Conservation (phyloP, 192 early-diverging fungal genomes). For the Mortierella alpina region DNA sequence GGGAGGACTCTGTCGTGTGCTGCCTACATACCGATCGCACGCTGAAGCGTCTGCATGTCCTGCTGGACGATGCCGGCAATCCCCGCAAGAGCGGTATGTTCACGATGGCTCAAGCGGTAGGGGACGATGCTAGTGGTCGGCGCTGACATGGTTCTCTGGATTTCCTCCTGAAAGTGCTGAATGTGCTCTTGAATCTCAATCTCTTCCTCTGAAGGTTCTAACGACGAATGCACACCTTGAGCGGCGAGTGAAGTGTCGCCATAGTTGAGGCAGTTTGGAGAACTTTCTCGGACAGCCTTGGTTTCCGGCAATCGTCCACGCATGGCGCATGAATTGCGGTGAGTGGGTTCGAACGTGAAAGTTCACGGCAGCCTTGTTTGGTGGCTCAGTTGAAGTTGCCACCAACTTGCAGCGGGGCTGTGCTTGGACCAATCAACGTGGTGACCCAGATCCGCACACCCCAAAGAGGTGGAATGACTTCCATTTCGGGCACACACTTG, state of each 20-base stretch:
- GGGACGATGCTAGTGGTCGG: not conserved
- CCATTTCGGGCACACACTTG: not conserved
- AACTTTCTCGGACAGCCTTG: too few relatives aligned
- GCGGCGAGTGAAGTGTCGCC: not conserved
- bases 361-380: not conserved
- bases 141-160: not conserved
- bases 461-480: not conserved
- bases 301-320: constrained; percentile 21
- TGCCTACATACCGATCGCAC: not conserved
- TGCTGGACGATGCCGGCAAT: constrained; percentile 16
- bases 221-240: not conserved
- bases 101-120: not conserved
- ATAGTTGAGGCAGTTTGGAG: not conserved
- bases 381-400: not conserved
- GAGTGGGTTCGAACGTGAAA: not conserved
- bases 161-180: not conserved
- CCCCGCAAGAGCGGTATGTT: not conserved
- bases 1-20: too few relatives aligned
- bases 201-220: constrained; percentile 10
- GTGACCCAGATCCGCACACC: not conserved
- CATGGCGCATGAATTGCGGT: constrained; percentile 3
- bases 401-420: constrained; percentile 1
- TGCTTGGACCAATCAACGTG: constrained; percentile 9
- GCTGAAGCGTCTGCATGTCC: constrained; percentile 16
- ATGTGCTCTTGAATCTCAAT: constrained; percentile 1